These are phyloP conservation scores for Vitis labrusca DNA, from an alignment of 164 flowering plant genomes.

Conservation along the genomic window DNA sequence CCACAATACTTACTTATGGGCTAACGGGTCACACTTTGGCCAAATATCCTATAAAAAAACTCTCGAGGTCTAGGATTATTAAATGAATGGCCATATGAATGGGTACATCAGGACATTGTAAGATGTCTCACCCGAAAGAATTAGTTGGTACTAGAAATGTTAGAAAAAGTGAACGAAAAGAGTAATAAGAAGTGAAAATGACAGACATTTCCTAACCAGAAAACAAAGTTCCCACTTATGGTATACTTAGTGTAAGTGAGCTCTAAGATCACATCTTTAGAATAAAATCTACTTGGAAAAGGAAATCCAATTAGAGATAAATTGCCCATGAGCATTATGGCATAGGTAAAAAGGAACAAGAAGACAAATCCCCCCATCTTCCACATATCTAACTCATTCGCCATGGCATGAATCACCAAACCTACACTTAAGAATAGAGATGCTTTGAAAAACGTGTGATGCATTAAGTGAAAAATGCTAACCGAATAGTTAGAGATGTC, in stretches of 20 bases:
- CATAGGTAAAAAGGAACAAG: too few relatives aligned
- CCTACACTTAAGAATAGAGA: conserved; percentile 20
- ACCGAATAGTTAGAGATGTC: conserved; percentile 21
- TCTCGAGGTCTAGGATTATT: background rate
- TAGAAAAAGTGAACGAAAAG: background rate
- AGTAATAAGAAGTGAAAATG: too few relatives aligned
- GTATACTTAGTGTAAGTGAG: too few relatives aligned
- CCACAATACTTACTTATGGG: too few relatives aligned
- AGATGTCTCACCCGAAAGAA: conserved; percentile 7
- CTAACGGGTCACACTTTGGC: too few relatives aligned
- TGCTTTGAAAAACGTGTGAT: conserved; percentile 12
- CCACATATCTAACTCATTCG: conserved; percentile 21
- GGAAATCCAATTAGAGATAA: too few relatives aligned
- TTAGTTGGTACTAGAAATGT: background rate
- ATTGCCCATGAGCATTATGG: too few relatives aligned
- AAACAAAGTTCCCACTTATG: too few relatives aligned
- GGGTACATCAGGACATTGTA: conserved; percentile 19
- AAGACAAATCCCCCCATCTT: conserved; percentile 10
- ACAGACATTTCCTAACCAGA: too few relatives aligned
- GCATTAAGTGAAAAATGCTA: conserved; percentile 15
- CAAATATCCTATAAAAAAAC: background rate
- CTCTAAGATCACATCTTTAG: too few relatives aligned
- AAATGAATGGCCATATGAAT: conserved; percentile 17
- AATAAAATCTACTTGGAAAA: too few relatives aligned
- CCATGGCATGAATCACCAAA: conserved; percentile 28